A percentile compares a stretch with the other conserved stretches of the same genome.
phyloP scores from a whole-genome alignment of 1,284 basidiomycete genomes.

The Melampsora americana region DNA sequence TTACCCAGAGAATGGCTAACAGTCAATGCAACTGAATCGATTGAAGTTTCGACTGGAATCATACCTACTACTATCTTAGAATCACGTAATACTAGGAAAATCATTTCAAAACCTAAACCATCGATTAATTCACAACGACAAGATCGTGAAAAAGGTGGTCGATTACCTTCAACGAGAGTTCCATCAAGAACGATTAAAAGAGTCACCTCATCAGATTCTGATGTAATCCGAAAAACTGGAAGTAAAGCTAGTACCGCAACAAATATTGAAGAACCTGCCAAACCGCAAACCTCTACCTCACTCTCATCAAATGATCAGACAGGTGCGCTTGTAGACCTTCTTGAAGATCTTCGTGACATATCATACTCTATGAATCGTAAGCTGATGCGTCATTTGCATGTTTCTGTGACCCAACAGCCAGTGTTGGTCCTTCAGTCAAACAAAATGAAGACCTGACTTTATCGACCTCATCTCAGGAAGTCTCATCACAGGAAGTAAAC shows the following conservation, averaged over 20 bases:
- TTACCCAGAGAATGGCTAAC: conserved; percentile 32
- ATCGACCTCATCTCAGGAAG: not conserved
- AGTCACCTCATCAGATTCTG: not conserved
- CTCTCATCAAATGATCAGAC: too few species aligned
- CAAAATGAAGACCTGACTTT: not conserved
- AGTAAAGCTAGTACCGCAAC: not conserved
- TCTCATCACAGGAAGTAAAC: too few species aligned
- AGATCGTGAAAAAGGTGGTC: not conserved
- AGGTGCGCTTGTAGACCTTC: too few species aligned
- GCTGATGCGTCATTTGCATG: not conserved
- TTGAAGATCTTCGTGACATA: too few species aligned
- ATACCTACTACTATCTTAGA: not conserved
- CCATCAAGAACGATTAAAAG: not conserved
- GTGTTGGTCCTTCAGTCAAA: not conserved
- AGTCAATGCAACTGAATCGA: conserved; percentile 1
- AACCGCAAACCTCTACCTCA: too few species aligned
- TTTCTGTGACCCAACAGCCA: not conserved
- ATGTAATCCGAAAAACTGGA: not conserved
- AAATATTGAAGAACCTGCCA: too few species aligned
- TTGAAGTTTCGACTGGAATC: not conserved
- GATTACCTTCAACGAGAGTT: not conserved
- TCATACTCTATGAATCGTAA: not conserved
- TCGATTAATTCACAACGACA: not conserved
- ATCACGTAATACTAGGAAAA: not conserved
- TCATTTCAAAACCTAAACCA: not conserved